Evolutionary conservation across 208 protist species (phyloP), one percentile per base, ranked within the genome.

Genomic region (Novymonas esmeraldas): DNA sequence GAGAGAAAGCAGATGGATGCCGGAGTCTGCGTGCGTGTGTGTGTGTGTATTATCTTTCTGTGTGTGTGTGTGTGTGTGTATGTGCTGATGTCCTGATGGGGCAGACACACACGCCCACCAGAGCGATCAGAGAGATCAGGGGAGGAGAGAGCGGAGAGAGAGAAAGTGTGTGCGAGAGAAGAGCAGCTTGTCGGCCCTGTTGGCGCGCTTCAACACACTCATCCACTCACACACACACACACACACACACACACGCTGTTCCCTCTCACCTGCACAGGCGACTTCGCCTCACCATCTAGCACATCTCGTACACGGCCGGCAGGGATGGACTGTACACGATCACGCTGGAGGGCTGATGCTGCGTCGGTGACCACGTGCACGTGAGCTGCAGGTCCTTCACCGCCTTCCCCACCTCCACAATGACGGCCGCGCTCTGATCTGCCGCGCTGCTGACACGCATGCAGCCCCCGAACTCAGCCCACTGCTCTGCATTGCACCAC

Each of bases 251-350:
- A 20, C 44, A 13, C 22, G 16, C 22, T n/a, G 10, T 9, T 20
- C 11, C 14, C 49, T 33, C 14, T 33, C 14, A 31, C 18, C 13
- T 16, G 26, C 11, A 16, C 49, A 20, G 26, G n/a, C n/a, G n/a
- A n/a, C 20, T 3, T 11, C 11, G 26, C 14, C 9, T 6, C 14
- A 18, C 29, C 33, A 18, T 18, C 55, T 76, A 88, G 51, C 73
- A 33, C 41, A 94, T 76, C 55, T 82, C 29, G 36, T 90, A 93
- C 22, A 89, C 65, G 0, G 58, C 57, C 10, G 76, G 41, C 11
- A 94, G 50, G 6, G 88, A 91, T 11, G 77, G 78, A 2, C 74
- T 66, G 59, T 83, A 94, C 0, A 76, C 84, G 4, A 94, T 59
- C 4, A 94, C 62, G 22, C 38, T 72, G 26, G 38, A 52, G 7